These are phyloP conservation scores for Ophiostoma triangulosporum DNA, from an alignment of 2,329 filamentous ascomycete species.

Conservation along the genomic window DNA sequence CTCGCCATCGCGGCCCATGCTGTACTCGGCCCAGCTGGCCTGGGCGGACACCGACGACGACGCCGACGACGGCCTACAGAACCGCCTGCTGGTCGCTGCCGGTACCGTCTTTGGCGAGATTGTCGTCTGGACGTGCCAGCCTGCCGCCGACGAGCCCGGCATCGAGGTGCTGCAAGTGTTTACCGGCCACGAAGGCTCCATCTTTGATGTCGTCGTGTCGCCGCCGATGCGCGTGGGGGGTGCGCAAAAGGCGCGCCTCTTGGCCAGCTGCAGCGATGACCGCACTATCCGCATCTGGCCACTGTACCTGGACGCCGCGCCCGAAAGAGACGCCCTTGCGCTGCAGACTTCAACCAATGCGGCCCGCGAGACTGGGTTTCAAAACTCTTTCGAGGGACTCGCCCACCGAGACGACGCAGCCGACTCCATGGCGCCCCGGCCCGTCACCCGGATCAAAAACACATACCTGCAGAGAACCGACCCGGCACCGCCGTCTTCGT, in stretches of 20 bases:
- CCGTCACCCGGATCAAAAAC: not conserved
- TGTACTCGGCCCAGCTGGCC: conserved; percentile 70
- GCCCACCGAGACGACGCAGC: conserved; percentile 14
- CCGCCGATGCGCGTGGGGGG: conserved; percentile 24
- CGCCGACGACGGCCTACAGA: too few relatives aligned
- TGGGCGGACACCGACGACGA: conserved; percentile 43
- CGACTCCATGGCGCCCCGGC: not conserved
- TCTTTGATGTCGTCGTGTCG: conserved; percentile 81
- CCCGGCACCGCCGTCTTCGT: not conserved
- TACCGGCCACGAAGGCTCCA: conserved; percentile 72
- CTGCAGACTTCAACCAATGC: conserved; percentile 17
- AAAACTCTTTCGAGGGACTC: conserved; percentile 10
- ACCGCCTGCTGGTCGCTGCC: conserved; percentile 59
- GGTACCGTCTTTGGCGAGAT: conserved; percentile 95
- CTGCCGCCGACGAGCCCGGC: conserved; percentile 1
- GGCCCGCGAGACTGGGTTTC: conserved; percentile 49
- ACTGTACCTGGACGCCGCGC: conserved; percentile 12
- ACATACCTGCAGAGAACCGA: not conserved
- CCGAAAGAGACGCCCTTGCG: conserved; percentile 10
- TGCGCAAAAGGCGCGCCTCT: conserved; percentile 24
- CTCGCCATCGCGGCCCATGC: conserved; percentile 63
- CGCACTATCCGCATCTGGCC: conserved; percentile 75
- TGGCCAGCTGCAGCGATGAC: conserved; percentile 92
- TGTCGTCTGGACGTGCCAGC: conserved; percentile 67
- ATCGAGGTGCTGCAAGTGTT: conserved; percentile 40